Conservation (phyloP, 345 rosid species). For the Trapa bicornis region DNA sequence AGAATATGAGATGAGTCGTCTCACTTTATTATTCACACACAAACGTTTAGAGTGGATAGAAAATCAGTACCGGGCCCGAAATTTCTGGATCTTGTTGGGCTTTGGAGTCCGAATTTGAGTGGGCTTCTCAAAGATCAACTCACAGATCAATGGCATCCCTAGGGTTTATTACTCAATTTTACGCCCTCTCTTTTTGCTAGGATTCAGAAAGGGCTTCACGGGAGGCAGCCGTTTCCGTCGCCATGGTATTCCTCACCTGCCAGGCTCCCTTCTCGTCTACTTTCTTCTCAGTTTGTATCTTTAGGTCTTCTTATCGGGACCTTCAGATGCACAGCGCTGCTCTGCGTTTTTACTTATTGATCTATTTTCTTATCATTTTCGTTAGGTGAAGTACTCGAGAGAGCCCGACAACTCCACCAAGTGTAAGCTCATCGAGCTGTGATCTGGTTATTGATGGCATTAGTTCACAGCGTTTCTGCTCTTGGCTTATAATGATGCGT, state of each 20-base stretch:
- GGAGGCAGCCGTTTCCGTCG: slow-evolving; percentile 6
- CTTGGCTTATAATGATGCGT: not conserved
- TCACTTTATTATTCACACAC: too few species aligned
- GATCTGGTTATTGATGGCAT: not conserved
- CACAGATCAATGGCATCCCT: not conserved
- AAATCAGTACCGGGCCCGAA: too few species aligned
- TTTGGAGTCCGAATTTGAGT: too few species aligned
- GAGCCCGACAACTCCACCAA: slow-evolving; percentile 67
- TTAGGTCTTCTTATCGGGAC: not conserved
- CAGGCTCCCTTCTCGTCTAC: not conserved
- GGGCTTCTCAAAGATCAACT: too few species aligned
- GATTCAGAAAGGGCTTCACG: slow-evolving; percentile 3
- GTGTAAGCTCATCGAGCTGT: slow-evolving; percentile 25
- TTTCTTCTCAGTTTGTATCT: not conserved
- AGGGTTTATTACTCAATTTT: not conserved
- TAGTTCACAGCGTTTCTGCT: not conserved
- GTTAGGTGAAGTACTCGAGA: slow-evolving; percentile 62
- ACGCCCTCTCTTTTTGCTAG: too few species aligned
- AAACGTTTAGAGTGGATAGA: too few species aligned
- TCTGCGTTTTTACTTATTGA: slow-evolving; percentile 5
- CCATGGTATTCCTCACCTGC: slow-evolving; percentile 6
- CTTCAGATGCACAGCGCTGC: not conserved
- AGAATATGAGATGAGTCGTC: too few species aligned
- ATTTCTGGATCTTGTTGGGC: too few species aligned
- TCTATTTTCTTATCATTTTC: not conserved